Evolutionary conservation across 2,329 filamentous ascomycete species (phyloP), one percentile per base, ranked within the genome.

Genomic region (Macroventuria anomochaeta): DNA sequence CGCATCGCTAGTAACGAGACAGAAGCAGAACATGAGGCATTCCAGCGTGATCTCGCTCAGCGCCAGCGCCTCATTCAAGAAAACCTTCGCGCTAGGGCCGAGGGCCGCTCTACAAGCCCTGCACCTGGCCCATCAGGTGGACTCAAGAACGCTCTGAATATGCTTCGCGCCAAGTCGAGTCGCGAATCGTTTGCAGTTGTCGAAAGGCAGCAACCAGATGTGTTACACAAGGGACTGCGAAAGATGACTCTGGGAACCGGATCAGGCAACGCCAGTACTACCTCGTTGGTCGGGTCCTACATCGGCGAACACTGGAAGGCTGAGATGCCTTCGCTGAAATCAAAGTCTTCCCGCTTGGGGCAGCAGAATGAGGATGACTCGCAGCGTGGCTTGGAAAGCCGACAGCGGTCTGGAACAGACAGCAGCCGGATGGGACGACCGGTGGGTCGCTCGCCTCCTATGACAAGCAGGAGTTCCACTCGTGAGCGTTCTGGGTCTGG

Each of bases 61-160:
- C 85, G 89, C 13, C 85, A 88, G 48, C 84, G 84, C 25, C 83
- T 87, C 1, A 88, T 93, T 7, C 86, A 90, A 44, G 88, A 93
- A 71, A 88, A 85, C 61, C 77, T 93, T 37, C 89, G 85, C 7
- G 88, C 84, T 0, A 88, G 87, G 58, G 85, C 85, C 0, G 68
- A 90, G 39, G 79, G 71, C 32, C 68, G 75, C 8, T 76, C 75
- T 4, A 72, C 71, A 7, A 76, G 72, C 46, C 74, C 74, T 23
- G 68, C 68, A 29, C 68, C 73, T 39, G 63, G 65, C 6, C 54
- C 68, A 33, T 61, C 65, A 23, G 74, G 76, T 38, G 71, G 76
- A 5, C 75, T 83, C 3, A 86, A 85, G 62, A 69, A 56, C n/a
- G 82, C 85, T 1, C 76, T 90, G 20, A 85, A 83, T 18, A 84